These are phyloP conservation scores for Bremia lactucae DNA, from an alignment of 352 stramenopile genomes.

Conservation along the genomic window DNA sequence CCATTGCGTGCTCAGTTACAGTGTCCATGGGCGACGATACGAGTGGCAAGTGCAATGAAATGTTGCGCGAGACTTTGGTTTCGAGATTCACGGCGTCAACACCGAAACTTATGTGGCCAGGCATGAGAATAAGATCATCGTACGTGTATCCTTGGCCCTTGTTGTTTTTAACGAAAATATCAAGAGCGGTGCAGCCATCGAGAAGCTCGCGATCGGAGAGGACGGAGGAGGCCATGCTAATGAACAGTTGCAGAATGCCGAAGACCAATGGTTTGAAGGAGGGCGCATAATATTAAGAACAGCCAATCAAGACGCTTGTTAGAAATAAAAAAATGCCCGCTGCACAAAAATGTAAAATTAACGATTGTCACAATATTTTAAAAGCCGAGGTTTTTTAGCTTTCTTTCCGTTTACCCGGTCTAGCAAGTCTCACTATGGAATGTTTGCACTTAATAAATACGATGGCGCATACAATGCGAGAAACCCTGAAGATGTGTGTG, in stretches of 20 bases:
- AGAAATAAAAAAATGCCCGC: too few species aligned
- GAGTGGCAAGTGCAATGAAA: slow-evolving; percentile 92
- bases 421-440: too few species aligned
- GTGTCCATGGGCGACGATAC: slow-evolving; percentile 99
- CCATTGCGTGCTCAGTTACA: slow-evolving; percentile 99
- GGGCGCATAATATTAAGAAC: too few species aligned
- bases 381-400: too few species aligned
- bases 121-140: slow-evolving; percentile 72
- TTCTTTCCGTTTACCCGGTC: too few species aligned
- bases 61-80: slow-evolving; percentile 90
- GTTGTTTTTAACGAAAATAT: slow-evolving; percentile 85
- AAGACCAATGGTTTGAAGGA: slow-evolving; percentile 38
- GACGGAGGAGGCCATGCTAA: slow-evolving; percentile 10
- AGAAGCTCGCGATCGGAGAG: slow-evolving; percentile 42
- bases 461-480: too few species aligned
- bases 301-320: too few species aligned
- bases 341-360: too few species aligned
- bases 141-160: slow-evolving; percentile 77
- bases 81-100: slow-evolving; percentile 88
- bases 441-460: too few species aligned
- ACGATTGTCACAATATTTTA: too few species aligned
- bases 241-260: neutral
- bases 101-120: slow-evolving; percentile 64
- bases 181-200: slow-evolving; percentile 64
- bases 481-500: too few species aligned